Percentiles rank a stretch among this genome's conserved stretches.
phyloP scores from a whole-genome alignment of 495 filamentous ascomycete genomes.

The Chlorociboria aeruginascens region DNA sequence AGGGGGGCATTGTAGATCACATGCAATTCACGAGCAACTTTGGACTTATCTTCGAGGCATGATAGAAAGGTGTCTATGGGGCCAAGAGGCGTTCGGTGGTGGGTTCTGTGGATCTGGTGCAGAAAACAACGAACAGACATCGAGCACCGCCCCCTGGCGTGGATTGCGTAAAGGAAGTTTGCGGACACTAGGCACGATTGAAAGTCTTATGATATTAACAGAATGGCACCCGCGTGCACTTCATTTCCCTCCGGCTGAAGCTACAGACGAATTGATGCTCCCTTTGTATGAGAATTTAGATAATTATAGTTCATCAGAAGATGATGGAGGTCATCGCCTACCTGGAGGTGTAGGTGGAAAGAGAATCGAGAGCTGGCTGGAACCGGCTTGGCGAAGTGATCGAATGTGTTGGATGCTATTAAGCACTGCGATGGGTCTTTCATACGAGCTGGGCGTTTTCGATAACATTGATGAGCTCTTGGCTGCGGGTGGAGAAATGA shows the following conservation, averaged over 20 bases:
- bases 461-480: conserved; percentile 62
- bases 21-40: conserved; percentile 89
- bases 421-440: conserved; percentile 76
- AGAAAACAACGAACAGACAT: conserved; percentile 48
- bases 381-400: conserved; percentile 92
- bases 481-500: conserved; percentile 35
- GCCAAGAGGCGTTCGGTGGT: conserved; percentile 85
- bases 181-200: conserved; percentile 83
- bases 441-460: conserved; percentile 91
- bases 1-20: conserved; percentile 70
- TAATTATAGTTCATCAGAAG: conserved; percentile 29
- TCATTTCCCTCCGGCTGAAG: conserved; percentile 86
- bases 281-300: conserved; percentile 34
- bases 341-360: conserved; percentile 46
- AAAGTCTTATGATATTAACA: conserved; percentile 83
- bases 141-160: conserved; percentile 46
- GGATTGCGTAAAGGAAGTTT: conserved; percentile 61
- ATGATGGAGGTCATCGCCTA: conserved; percentile 30
- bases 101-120: conserved; percentile 71
- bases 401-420: conserved; percentile 98
- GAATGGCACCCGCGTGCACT: conserved; percentile 95
- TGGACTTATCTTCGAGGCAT: conserved; percentile 90
- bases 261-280: conserved; percentile 46
- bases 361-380: conserved; percentile 86
- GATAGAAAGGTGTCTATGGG: conserved; percentile 90